These are phyloP conservation scores for Exserohilum turcica DNA, from an alignment of 2,329 filamentous ascomycete species.

Conservation along the genomic window DNA sequence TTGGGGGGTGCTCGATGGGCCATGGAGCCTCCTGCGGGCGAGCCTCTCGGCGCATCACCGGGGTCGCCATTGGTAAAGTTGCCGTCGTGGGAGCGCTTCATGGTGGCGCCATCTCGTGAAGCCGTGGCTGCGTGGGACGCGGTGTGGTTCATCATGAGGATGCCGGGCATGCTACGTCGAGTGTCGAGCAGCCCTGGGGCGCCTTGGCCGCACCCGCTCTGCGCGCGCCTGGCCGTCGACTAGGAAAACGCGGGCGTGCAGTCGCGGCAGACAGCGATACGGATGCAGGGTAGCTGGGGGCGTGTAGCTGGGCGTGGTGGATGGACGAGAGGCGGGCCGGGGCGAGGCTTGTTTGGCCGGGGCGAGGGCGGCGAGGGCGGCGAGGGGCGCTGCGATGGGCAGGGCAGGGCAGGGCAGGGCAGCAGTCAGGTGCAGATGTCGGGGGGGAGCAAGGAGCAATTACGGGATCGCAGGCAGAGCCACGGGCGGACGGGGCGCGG, in stretches of 20 bases:
- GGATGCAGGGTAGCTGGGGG: too few species aligned
- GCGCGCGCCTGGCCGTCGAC: slow-evolving; percentile 8
- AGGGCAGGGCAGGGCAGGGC: background rate
- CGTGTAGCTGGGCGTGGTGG: background rate
- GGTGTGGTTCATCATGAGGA: slow-evolving; percentile 55
- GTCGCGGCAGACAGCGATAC: background rate
- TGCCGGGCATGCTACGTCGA: slow-evolving; percentile 54
- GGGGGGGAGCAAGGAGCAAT: background rate
- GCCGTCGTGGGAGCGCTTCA: slow-evolving; percentile 38
- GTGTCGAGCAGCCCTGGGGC: slow-evolving; percentile 36
- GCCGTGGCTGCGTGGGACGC: slow-evolving; percentile 43
- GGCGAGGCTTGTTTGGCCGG: background rate
- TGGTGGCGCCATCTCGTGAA: slow-evolving; percentile 37
- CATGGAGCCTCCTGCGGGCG: slow-evolving; percentile 13
- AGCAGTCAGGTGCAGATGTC: background rate
- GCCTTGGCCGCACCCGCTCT: slow-evolving; percentile 37
- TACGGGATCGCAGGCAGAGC: slow-evolving; percentile 2
- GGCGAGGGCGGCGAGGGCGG: background rate
- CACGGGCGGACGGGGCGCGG: slow-evolving; percentile 9
- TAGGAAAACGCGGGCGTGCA: background rate
- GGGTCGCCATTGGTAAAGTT: slow-evolving; percentile 40
- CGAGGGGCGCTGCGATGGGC: background rate
- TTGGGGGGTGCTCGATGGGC: slow-evolving; percentile 19
- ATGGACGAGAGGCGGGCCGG: background rate
- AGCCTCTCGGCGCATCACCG: slow-evolving; percentile 19